Base-by-base conservation (phyloP, 139 green algal species). In the Volvox africanus region DNA sequence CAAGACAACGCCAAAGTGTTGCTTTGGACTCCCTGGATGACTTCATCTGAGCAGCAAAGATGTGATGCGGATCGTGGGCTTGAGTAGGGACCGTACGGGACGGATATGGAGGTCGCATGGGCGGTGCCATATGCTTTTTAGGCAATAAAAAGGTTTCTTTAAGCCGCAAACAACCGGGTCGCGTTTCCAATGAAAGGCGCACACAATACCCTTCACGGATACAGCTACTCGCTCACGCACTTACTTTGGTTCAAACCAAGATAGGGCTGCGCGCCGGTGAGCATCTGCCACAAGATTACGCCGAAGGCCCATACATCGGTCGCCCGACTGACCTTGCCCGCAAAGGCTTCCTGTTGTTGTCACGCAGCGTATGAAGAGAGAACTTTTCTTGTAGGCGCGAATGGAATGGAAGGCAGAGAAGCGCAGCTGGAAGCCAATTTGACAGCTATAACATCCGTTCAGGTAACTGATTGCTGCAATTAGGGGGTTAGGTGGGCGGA, bases 271-370 rank as follows among this genome's bases (percentile, higher is more conserved):
- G 22, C 5, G 12, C 80, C 80, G 1, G 80, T 86, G 18, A 86
- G 28, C 80, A 86, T 44, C 80, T 86, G 22, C 50, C 50, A 86
- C 50, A 86, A 26, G 26, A 21, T n/a, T 26, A 86, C 80, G 0
- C 80, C 80, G n/a, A 86, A 86, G 16, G 50, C 26, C 50, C 55
- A 86, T 0, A 86, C 55, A 28, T 86, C 80, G 2, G 80, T 75
- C 28, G 80, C 50, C 19, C 50, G 80, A 18, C 80, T 86, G 55
- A 86, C 80, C 55, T 86, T 86, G 55, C 80, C 80, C 50, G 22
- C 12, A 19, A 86, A 86, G 0, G 80, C 55, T 20, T 86, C 80
- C 78, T 84, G 78, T 36, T 3, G 11, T 26, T 14, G 22, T 26
- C 11, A 28, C 22, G 67, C 22, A 32, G 67, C 22, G 11, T 3